phyloP scores from a whole-genome alignment of 306 rosid genomes.

The Quillaja saponaria region DNA sequence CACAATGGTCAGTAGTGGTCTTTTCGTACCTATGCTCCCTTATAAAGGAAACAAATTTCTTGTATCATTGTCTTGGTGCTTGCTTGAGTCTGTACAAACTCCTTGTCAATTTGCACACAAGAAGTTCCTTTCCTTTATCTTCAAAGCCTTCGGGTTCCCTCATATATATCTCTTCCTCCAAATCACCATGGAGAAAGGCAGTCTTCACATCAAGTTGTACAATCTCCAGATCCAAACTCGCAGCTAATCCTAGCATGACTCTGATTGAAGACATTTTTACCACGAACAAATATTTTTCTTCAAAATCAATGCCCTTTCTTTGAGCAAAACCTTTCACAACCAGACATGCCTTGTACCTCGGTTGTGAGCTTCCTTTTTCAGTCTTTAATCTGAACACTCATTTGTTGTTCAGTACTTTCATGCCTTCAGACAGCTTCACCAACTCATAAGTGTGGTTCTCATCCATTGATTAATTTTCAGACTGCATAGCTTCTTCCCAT shows the following conservation, averaged over 20 bases:
- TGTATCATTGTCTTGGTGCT: neutral
- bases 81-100: neutral
- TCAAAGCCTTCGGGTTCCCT: neutral
- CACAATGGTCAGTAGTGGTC: no score
- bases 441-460: neutral
- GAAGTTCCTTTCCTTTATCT: neutral
- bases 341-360: neutral
- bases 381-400: neutral
- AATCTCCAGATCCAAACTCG: neutral
- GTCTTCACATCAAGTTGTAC: neutral
- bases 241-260: neutral
- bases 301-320: neutral
- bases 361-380: neutral
- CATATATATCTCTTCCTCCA: conserved; percentile 11
- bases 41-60: neutral
- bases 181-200: neutral
- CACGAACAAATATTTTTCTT: neutral
- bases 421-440: no score
- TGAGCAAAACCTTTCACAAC: neutral
- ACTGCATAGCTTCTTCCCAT: neutral
- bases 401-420: no score
- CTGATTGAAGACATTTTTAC: neutral
- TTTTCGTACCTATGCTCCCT: neutral
- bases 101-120: neutral
- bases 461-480: neutral